Evolutionary conservation across 164 flowering plant genomes (phyloP).

Genomic region (Sedum album): DNA sequence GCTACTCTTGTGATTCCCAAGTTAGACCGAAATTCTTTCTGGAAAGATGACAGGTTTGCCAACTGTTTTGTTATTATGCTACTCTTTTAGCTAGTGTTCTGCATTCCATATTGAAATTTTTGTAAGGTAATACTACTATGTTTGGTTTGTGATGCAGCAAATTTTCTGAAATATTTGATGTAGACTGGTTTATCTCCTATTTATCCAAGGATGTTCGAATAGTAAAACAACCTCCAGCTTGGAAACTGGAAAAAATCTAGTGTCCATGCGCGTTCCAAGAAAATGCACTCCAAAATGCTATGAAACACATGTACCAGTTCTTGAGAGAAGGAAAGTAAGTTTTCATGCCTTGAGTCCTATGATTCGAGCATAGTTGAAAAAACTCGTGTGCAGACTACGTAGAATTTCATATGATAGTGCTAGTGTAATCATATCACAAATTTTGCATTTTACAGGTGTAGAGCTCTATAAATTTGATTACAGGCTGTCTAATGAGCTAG

Average conservation of each 20-base stretch:
- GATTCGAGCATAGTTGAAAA: background rate
- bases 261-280: conserved; percentile 53
- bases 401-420: background rate
- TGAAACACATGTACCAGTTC: conserved; percentile 39
- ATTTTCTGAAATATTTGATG: conserved; percentile 55
- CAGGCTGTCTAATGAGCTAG: conserved; percentile 53
- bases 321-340: conserved; percentile 44
- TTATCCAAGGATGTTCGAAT: conserved; percentile 47
- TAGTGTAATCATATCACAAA: background rate
- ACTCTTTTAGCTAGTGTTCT: background rate
- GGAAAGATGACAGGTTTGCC: conserved; percentile 60
- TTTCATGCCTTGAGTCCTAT: conserved; percentile 18
- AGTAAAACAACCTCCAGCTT: conserved; percentile 41
- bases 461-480: conserved; percentile 41
- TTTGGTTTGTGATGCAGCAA: conserved; percentile 35
- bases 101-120: too few species aligned
- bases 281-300: conserved; percentile 53
- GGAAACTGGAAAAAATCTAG: conserved; percentile 17
- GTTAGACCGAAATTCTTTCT: conserved; percentile 56
- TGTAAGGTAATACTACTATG: too few species aligned
- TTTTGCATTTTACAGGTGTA: conserved; percentile 23
- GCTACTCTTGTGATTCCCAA: conserved; percentile 64
- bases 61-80: too few species aligned
- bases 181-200: conserved; percentile 42
- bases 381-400: background rate